Base-by-base conservation (phyloP, 2,329 filamentous ascomycete species). In the Diaporthe amygdali region DNA sequence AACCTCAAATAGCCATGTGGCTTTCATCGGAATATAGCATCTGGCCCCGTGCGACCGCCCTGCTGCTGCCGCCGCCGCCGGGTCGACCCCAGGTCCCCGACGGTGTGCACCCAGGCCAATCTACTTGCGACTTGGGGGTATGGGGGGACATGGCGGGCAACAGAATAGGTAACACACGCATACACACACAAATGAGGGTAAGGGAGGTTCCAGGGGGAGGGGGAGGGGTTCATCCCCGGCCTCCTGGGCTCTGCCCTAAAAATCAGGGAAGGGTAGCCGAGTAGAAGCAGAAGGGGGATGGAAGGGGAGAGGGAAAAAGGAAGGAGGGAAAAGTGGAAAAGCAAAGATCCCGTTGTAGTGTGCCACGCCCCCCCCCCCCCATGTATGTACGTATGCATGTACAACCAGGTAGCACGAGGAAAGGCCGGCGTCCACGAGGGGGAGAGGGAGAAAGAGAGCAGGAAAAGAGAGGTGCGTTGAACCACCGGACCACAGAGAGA, bases 21-120 rank as follows among this genome's bases (percentile, higher is more conserved):
- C 66, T 68, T 56, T 68, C 32, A 14, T 68, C 52, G 66, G 52
- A 49, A 68, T 59, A 59, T 51, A 68, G 66, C 66, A 68, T 59
- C 51, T 37, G 44, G 54, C 27, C 66, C 55, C 54, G 66, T 68
- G 46, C 66, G 66, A 68, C 52, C 17, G 9, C 25, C 37, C 20
- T 41, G 39, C 52, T 25, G 27, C 39, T 25, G 41, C 54, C 15
- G 44, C 37, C 32, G 52, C 41, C 30, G 44, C 41, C 66, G 66
- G 66, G 66, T 59, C 10, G 54, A 39, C 66, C 66, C 52, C 52
- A 49, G 37, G 64, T 46, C 39, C 27, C 55, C 66, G 41, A 54
- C 17, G 52, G 41, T 25, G 66, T 59, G 32, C 32, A 17, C 37
- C 22, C 32, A 25, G 34, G 34, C 22, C 39, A 68, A 71, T 71